These are phyloP conservation scores for Lasiosphaeriaceae sp. DNA, from an alignment of 495 filamentous ascomycete genomes.

Conservation along the genomic window DNA sequence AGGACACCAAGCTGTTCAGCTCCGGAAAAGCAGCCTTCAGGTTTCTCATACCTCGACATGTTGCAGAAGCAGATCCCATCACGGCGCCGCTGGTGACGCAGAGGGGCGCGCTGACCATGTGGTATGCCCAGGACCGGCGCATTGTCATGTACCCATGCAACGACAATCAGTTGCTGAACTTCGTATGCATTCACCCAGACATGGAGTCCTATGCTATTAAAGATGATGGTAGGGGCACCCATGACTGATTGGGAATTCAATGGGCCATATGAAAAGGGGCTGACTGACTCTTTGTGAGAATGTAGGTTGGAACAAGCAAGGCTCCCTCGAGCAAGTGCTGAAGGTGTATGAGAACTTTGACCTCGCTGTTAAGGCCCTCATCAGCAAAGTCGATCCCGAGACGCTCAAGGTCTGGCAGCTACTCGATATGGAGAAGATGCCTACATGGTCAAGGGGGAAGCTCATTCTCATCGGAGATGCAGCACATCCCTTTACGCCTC, in stretches of 20 bases:
- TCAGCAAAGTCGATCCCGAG: conserved; percentile 46
- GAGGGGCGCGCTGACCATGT: conserved; percentile 45
- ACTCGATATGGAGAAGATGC: conserved; percentile 54
- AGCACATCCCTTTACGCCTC: conserved; percentile 57
- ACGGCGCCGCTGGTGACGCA: conserved; percentile 38
- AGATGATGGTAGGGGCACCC: conserved; percentile 16
- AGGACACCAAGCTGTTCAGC: conserved; percentile 35
- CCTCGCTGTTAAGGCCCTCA: conserved; percentile 38
- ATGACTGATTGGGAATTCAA: background rate
- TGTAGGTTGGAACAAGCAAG: conserved; percentile 46
- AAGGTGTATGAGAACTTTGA: conserved; percentile 50
- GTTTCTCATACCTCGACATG: conserved; percentile 50
- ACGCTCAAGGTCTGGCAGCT: conserved; percentile 56
- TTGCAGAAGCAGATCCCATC: conserved; percentile 43
- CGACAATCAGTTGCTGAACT: conserved; percentile 54
- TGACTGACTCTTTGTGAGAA: background rate
- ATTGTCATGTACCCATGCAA: conserved; percentile 59
- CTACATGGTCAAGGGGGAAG: conserved; percentile 47
- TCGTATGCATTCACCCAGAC: conserved; percentile 58
- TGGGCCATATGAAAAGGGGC: background rate
- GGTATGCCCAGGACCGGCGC: conserved; percentile 46
- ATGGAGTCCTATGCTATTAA: conserved; percentile 24
- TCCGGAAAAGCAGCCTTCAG: conserved; percentile 58
- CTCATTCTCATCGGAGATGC: conserved; percentile 59
- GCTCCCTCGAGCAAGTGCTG: conserved; percentile 42